phyloP scores from a whole-genome alignment of 495 filamentous ascomycete species.

The Neurospora sp. region DNA sequence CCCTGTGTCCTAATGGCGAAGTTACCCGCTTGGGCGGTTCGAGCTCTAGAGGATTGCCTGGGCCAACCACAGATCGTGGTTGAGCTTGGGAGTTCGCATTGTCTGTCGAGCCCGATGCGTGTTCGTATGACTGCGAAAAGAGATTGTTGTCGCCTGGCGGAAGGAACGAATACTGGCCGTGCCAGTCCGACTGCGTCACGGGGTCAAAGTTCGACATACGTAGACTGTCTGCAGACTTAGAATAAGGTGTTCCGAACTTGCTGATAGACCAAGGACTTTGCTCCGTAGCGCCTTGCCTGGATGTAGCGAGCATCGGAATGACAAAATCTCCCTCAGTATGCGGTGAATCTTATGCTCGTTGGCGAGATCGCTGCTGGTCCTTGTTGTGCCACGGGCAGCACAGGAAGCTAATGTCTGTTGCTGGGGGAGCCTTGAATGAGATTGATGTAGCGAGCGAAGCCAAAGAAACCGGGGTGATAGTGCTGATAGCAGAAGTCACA shows the following conservation, averaged over 20 bases:
- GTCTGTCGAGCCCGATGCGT: constrained; percentile 30
- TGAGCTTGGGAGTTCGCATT: constrained; percentile 33
- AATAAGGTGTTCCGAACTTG: constrained; percentile 45
- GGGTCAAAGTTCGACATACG: constrained; percentile 51
- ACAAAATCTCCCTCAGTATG: not conserved
- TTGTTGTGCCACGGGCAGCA: constrained; percentile 9
- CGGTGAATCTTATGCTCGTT: constrained; percentile 11
- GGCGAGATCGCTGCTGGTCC: constrained; percentile 6
- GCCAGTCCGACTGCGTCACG: constrained; percentile 51
- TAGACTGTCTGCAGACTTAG: constrained; percentile 39
- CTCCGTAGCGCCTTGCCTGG: constrained; percentile 46
- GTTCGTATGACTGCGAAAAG: constrained; percentile 39
- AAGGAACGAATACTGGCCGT: constrained; percentile 46
- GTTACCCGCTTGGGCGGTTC: constrained; percentile 23
- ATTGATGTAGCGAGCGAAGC: not conserved
- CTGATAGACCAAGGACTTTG: constrained; percentile 47
- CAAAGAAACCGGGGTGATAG: not conserved
- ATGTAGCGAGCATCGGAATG: constrained; percentile 49
- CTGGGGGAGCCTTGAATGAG: not conserved
- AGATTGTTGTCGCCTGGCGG: constrained; percentile 40
- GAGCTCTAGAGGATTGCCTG: constrained; percentile 25
- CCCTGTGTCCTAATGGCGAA: constrained; percentile 30
- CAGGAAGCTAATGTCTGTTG: not conserved
- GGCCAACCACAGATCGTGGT: constrained; percentile 27
- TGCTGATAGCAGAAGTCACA: not conserved